phyloP scores from a whole-genome alignment of 140 eudicot genomes.

The Oenanthe javanica region DNA sequence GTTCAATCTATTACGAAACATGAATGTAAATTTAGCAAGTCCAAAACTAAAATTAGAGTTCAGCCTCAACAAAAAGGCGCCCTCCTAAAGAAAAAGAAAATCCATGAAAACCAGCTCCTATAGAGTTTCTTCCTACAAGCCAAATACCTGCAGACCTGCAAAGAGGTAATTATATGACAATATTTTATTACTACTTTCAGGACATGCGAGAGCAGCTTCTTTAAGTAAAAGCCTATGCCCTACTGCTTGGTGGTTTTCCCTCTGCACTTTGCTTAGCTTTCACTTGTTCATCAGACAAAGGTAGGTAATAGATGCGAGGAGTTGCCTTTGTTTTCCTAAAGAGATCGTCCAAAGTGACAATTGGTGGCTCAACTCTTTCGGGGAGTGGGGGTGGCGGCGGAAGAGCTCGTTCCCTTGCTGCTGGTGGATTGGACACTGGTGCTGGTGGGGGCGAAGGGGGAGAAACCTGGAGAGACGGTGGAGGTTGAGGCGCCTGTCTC shows the following conservation, averaged over 20 bases:
- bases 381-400: slow-evolving; percentile 10
- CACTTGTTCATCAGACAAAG: slow-evolving; percentile 35
- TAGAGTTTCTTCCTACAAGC: slow-evolving; percentile 39
- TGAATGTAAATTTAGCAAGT: slow-evolving; percentile 15
- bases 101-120: slow-evolving; percentile 44
- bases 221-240: slow-evolving; percentile 25
- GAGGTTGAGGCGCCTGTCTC: slow-evolving; percentile 25
- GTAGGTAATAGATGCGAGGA: slow-evolving; percentile 39
- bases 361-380: slow-evolving; percentile 31
- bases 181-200: slow-evolving; percentile 34
- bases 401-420: slow-evolving; percentile 6
- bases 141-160: slow-evolving; percentile 90
- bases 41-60: slow-evolving; percentile 21
- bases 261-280: slow-evolving; percentile 33
- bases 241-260: slow-evolving; percentile 41
- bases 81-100: slow-evolving; percentile 12
- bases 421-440: slow-evolving; percentile 5
- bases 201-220: slow-evolving; percentile 26
- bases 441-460: slow-evolving; percentile 17
- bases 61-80: slow-evolving; percentile 15
- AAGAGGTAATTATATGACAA: slow-evolving; percentile 62
- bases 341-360: slow-evolving; percentile 37
- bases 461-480: neutral
- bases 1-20: slow-evolving; percentile 16
- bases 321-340: slow-evolving; percentile 35